Evolutionary conservation across 371 early-diverging fungal species (phyloP), one percentile per base, ranked within the genome.

Genomic region (Mucor mucedo): DNA sequence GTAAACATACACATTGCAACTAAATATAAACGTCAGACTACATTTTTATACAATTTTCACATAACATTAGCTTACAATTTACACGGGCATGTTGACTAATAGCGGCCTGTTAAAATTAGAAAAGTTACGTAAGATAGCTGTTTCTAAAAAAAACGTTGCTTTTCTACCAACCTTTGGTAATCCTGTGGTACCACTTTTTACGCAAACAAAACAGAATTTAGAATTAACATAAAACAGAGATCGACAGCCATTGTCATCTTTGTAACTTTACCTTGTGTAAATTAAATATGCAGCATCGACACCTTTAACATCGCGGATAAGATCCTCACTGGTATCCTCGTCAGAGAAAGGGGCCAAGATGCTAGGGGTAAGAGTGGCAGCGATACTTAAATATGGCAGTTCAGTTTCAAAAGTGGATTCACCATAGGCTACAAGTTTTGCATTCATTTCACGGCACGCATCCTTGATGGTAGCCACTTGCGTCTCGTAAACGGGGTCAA

Each of bases 261-360:
- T 10, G 16, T 32, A n/a, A 3, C 11, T n/a, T 62, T 70, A 73
- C 76, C 76, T 79, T 9, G 83, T 82, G 40, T 82, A 82, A 39
- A 82, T 82, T 58, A 82, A 61, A 60, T 75, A 71, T 40, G 80
- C 83, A 21, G 79, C 58, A 62, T 79, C 79, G 1, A 68, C 61
- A 28, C 59, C 53, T 2, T 32, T 11, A n/a, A 68, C 55, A 21
- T 73, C 75, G 29, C 61, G 70, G 13, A 79, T 44, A 29, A 58
- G 60, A 5, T 58, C 52, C 39, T 77, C 78, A 42, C 65, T 66
- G 0, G 75, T 78, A 45, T 79, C 75, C 33, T 64, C 48, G 13
- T 76, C 75, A 11, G 71, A 55, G 58, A 57, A 75, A 2, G 33
- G 39, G 1, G 58, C 49, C 30, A 82, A 62, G 4, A 69, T 44